These are phyloP conservation scores for Metschnikowia koreensis DNA, from an alignment of 805 yeast genomes.

Conservation along the genomic window DNA sequence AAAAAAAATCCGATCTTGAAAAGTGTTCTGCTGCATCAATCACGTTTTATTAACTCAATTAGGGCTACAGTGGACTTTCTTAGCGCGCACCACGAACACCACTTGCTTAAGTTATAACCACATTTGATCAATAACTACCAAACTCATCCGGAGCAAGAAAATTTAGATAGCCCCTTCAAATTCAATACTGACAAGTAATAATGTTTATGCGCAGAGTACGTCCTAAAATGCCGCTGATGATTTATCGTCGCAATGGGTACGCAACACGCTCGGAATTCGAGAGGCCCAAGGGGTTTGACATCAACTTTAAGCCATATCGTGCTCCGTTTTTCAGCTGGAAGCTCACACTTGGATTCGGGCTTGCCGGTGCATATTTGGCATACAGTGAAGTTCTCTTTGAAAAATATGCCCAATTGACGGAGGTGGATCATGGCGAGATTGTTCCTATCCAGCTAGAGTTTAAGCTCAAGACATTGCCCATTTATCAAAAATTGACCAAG, in stretches of 20 bases:
- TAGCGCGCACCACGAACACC: no score
- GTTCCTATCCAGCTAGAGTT: slow-evolving; percentile 43
- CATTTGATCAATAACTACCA: no score
- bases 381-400: slow-evolving; percentile 32
- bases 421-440: slow-evolving; percentile 22
- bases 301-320: slow-evolving; percentile 8
- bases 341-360: slow-evolving; percentile 23
- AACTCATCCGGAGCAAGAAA: background rate
- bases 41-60: no score
- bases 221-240: background rate
- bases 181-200: background rate
- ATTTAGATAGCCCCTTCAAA: background rate
- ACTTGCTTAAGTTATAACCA: no score
- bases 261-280: slow-evolving; percentile 11
- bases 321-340: slow-evolving; percentile 17
- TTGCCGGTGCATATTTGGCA: slow-evolving; percentile 34
- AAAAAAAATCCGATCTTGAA: no score
- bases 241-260: background rate
- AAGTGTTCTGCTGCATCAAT: no score
- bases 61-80: no score
- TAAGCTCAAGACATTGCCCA: slow-evolving; percentile 47
- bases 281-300: slow-evolving; percentile 7
- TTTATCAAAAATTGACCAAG: slow-evolving; percentile 45
- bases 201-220: slow-evolving; percentile 1
- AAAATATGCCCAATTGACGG: slow-evolving; percentile 27